Evolutionary conservation across 2,329 filamentous ascomycete genomes (phyloP).

Genomic region (Aspergillus sp.): DNA sequence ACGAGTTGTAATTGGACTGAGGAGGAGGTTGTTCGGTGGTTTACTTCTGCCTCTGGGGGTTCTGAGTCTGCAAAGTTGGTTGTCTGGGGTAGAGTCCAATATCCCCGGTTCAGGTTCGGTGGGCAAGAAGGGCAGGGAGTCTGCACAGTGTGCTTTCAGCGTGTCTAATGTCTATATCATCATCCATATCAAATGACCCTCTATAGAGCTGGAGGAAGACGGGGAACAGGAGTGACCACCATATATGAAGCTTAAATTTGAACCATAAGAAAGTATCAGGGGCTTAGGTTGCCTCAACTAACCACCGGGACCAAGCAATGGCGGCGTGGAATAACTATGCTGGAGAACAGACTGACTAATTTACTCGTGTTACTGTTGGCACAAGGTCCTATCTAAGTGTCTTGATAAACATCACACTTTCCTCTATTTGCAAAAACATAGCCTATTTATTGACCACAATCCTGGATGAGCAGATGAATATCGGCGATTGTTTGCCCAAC

Average conservation of each 20-base stretch:
- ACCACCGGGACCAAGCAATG: not conserved
- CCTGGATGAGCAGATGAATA: no score
- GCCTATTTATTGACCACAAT: no score
- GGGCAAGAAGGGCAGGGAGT: constrained; percentile 86
- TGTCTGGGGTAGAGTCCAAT: constrained; percentile 69
- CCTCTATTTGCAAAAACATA: no score
- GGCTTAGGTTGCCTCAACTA: no score
- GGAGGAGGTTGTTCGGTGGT: constrained; percentile 78
- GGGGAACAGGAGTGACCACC: not conserved
- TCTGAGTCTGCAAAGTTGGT: constrained; percentile 50
- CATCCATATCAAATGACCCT: not conserved
- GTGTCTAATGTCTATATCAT: constrained; percentile 24
- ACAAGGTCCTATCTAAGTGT: no score
- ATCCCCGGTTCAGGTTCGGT: constrained; percentile 85
- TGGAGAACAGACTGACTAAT: no score
- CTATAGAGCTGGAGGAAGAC: not conserved
- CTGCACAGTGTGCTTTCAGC: constrained; percentile 79
- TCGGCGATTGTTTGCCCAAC: no score
- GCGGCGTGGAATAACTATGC: no score
- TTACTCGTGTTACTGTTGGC: no score
- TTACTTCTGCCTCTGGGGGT: constrained; percentile 50
- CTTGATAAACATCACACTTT: no score
- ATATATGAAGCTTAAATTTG: no score
- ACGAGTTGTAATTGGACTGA: constrained; percentile 99
- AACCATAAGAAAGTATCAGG: no score